Evolutionary conservation across 208 protist genomes (phyloP).

Genomic region (Trypanosoma boissoni): DNA sequence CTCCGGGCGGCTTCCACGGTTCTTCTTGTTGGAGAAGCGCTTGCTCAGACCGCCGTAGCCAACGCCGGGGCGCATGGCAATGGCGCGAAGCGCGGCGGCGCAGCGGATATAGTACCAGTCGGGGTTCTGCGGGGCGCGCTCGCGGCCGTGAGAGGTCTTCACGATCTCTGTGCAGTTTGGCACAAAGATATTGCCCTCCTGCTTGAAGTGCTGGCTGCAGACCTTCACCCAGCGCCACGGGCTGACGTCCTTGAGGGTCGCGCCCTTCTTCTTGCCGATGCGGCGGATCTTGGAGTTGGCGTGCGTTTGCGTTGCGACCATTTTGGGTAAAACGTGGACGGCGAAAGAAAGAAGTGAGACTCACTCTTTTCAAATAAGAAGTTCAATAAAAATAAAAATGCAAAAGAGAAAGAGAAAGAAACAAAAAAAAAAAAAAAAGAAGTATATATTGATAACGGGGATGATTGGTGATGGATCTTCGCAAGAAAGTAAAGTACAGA

Average conservation of each 20-base stretch:
- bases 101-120: slow-evolving; percentile 98
- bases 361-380: slow-evolving; percentile 5
- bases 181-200: slow-evolving; percentile 91
- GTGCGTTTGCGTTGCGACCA: slow-evolving; percentile 21
- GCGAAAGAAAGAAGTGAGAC: slow-evolving; percentile 16
- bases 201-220: slow-evolving; percentile 96
- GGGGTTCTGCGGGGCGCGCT: slow-evolving; percentile 95
- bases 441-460: not conserved
- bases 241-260: slow-evolving; percentile 93
- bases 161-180: slow-evolving; percentile 97
- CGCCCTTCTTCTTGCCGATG: slow-evolving; percentile 89
- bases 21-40: slow-evolving; percentile 93
- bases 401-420: slow-evolving; percentile 3
- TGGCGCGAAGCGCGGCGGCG: slow-evolving; percentile 95
- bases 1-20: slow-evolving; percentile 83
- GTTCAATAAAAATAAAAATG: not conserved
- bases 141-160: slow-evolving; percentile 95
- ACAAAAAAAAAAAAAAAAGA: slow-evolving; percentile 21
- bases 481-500: not conserved
- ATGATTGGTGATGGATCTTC: not conserved
- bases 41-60: slow-evolving; percentile 94
- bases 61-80: slow-evolving; percentile 94
- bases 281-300: slow-evolving; percentile 73
- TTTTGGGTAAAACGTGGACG: slow-evolving; percentile 10
- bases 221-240: slow-evolving; percentile 95